Evolutionary conservation across 495 filamentous ascomycete species (phyloP).

Genomic region (Chaetomium fimeti): DNA sequence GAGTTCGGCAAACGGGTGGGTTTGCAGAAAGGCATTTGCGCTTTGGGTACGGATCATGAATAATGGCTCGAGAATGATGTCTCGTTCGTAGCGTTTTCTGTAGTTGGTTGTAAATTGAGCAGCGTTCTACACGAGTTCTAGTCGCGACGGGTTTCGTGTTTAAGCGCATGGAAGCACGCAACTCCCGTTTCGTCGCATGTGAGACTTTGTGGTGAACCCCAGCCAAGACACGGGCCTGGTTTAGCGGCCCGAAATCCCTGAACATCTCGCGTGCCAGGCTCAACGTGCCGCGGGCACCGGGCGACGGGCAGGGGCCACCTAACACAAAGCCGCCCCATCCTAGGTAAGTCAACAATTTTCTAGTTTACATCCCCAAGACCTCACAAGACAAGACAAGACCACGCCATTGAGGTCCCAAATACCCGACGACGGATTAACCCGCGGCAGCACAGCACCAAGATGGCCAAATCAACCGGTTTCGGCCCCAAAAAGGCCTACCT

Average conservation of each 20-base stretch:
- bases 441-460: background rate
- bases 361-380: background rate
- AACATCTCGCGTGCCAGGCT: background rate
- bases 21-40: slow-evolving; percentile 6
- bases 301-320: slow-evolving; percentile 7
- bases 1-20: background rate
- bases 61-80: slow-evolving; percentile 13
- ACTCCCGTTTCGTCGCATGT: background rate
- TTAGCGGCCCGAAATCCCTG: background rate
- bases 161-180: background rate
- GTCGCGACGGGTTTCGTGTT: too few species aligned
- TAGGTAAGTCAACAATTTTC: slow-evolving; percentile 16
- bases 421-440: background rate
- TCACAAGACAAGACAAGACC: background rate
- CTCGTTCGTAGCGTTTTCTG: background rate
- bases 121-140: background rate
- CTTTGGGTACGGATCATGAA: background rate
- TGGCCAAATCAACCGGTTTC: slow-evolving; percentile 28
- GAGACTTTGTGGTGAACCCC: background rate
- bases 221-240: background rate
- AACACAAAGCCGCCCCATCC: slow-evolving; percentile 4
- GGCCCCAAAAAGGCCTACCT: slow-evolving; percentile 62
- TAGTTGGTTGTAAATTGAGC: background rate
- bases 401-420: slow-evolving; percentile 9
- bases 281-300: slow-evolving; percentile 8